Base-by-base conservation (phyloP, 495 filamentous ascomycete species). In the Apiosordaria backusii region DNA sequence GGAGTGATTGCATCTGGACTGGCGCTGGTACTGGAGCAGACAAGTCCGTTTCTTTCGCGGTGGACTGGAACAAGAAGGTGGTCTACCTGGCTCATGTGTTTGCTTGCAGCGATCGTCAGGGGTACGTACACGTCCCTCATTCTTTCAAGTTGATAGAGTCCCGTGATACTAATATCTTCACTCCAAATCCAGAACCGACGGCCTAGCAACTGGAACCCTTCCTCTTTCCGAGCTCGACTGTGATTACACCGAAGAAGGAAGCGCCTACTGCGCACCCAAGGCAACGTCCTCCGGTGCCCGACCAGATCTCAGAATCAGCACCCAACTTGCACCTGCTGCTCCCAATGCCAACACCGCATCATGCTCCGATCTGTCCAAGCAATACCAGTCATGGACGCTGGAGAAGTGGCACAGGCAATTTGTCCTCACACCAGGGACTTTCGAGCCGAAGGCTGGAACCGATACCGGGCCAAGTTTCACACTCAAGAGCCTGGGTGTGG, bases 1-100 rank as follows among this genome's bases (percentile, higher is more conserved):
- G 78, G 78, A 71, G 72, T 21, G 78, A 80, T 45, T 80, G 78
- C 65, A 80, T 80, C 66, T 78, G 73, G 72, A 77, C 76, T 6
- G 78, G 77, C 0, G 74, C 77, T 13, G 79, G 78, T 2, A 57
- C 62, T 1, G 74, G 70, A 0, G 63, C 64, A 7, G 75, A 80
- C 65, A 74, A 71, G 6, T 74, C 78, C 2, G 72, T 80, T 2
- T 70, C 77, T 0, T 77, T 79, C 54, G 74, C 78, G 0, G 22
- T 76, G 6, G 78, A 80, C 52, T 79, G 76, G 78, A 76, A 75
- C 60, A 78, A 67, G 18, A 74, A 71, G 53, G 74, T 67, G 9
- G 67, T 79, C 59, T 76, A 79, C 24, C 59, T 80, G 50, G 71
- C 76, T 0, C 78, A 80, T 60, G 78, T 75, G 1, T 80, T 76